Conservation (phyloP, 1,284 basidiomycete species). For the Cystobasidium pallidum region DNA sequence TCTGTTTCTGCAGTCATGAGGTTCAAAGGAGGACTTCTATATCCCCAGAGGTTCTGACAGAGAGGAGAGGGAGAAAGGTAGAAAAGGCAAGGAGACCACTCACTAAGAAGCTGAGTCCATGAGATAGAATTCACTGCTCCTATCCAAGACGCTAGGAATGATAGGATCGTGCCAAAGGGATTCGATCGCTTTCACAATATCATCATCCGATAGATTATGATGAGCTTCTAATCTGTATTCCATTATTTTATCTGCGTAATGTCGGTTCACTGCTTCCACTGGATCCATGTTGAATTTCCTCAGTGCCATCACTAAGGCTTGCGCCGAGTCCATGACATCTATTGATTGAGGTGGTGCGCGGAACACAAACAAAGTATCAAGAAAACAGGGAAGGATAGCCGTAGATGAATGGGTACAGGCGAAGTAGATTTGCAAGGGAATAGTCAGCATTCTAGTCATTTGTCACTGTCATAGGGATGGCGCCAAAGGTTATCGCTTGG, state of each 20-base stretch:
- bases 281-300: slow-evolving; percentile 86
- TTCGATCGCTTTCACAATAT: slow-evolving; percentile 56
- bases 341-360: too few species aligned
- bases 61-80: background rate
- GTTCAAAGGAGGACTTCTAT: too few species aligned
- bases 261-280: slow-evolving; percentile 71
- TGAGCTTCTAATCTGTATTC: slow-evolving; percentile 59
- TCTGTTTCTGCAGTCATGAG: too few species aligned
- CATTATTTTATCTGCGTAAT: slow-evolving; percentile 60
- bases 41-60: too few species aligned
- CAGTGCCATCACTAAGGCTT: slow-evolving; percentile 86
- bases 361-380: too few species aligned
- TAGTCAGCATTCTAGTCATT: background rate
- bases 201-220: slow-evolving; percentile 50
- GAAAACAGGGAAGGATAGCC: too few species aligned
- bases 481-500: too few species aligned
- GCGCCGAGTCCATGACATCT: slow-evolving; percentile 80
- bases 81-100: slow-evolving; percentile 56
- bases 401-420: too few species aligned
- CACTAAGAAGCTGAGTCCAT: slow-evolving; percentile 95
- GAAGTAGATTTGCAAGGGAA: too few species aligned
- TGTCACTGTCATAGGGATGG: too few species aligned
- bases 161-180: slow-evolving; percentile 85
- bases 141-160: slow-evolving; percentile 82
- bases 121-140: slow-evolving; percentile 85